phyloP scores from a whole-genome alignment of 352 stramenopile species.

The Phytophthora citrophthora region DNA sequence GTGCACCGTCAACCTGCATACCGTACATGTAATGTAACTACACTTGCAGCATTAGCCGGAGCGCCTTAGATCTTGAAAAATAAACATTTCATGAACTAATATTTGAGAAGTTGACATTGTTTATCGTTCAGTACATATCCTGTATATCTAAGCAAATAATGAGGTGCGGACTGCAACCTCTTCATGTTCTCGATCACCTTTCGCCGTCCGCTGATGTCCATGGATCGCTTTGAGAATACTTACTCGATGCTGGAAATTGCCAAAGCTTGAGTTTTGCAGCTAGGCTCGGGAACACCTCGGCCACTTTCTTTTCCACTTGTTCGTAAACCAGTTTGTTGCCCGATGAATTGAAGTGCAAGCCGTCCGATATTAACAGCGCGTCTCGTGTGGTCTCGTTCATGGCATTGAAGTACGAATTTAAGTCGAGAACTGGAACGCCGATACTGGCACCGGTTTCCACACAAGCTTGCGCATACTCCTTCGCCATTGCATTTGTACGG shows the following conservation, averaged over 20 bases:
- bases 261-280: background rate
- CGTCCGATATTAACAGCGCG: conserved; percentile 41
- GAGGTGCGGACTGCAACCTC: too few relatives aligned
- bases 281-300: conserved; percentile 16
- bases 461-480: conserved; percentile 48
- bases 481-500: conserved; percentile 14
- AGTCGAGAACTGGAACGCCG: conserved; percentile 41
- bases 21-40: too few relatives aligned
- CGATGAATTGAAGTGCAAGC: conserved; percentile 49
- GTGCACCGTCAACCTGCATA: background rate
- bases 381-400: conserved; percentile 39
- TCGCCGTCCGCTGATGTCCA: conserved; percentile 11
- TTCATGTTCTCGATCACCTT: background rate
- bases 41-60: too few relatives aligned
- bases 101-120: too few relatives aligned
- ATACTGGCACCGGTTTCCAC: conserved; percentile 29
- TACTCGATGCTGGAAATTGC: conserved; percentile 20
- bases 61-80: too few relatives aligned
- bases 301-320: conserved; percentile 41
- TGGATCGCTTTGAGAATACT: conserved; percentile 7
- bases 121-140: too few relatives aligned
- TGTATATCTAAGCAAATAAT: too few relatives aligned
- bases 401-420: conserved; percentile 53
- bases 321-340: conserved; percentile 38
- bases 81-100: too few relatives aligned